Conservation (phyloP, 495 filamentous ascomycete species). For the Letharia lupina region DNA sequence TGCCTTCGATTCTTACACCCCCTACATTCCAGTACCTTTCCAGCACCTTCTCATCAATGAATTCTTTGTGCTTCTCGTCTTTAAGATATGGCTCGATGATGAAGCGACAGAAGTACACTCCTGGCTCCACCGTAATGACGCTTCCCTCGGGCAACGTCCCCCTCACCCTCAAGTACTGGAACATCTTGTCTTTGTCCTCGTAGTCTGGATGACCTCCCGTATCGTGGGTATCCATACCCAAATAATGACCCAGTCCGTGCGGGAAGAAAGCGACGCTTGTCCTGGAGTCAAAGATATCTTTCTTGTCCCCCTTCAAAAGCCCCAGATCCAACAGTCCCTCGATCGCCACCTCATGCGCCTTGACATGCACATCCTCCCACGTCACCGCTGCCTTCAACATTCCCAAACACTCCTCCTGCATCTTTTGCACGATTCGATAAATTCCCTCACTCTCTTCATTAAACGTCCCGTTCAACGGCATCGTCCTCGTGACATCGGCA, state of each 20-base stretch:
- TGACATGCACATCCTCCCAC: slow-evolving; percentile 59
- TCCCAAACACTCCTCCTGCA: slow-evolving; percentile 73
- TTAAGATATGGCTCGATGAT: slow-evolving; percentile 77
- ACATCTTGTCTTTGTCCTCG: slow-evolving; percentile 66
- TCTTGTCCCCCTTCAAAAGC: slow-evolving; percentile 46
- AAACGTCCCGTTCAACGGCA: slow-evolving; percentile 61
- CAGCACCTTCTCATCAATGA: slow-evolving; percentile 65
- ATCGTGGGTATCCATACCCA: slow-evolving; percentile 89
- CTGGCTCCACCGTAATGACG: slow-evolving; percentile 83
- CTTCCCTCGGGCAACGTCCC: slow-evolving; percentile 60
- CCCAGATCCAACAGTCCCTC: slow-evolving; percentile 61
- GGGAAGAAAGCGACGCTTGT: slow-evolving; percentile 78
- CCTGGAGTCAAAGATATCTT: slow-evolving; percentile 59
- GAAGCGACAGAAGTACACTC: slow-evolving; percentile 87
- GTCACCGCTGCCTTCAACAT: slow-evolving; percentile 54
- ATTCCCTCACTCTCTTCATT: slow-evolving; percentile 54
- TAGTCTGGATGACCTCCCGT: slow-evolving; percentile 61
- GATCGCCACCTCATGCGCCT: slow-evolving; percentile 65
- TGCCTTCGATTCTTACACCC: slow-evolving; percentile 73
- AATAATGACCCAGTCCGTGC: slow-evolving; percentile 81
- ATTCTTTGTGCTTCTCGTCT: slow-evolving; percentile 51
- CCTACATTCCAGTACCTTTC: slow-evolving; percentile 68
- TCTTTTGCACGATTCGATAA: slow-evolving; percentile 66
- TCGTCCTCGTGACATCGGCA: slow-evolving; percentile 81
- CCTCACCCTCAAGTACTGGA: slow-evolving; percentile 56